phyloP scores from a whole-genome alignment of 169 alveolate species.

The Perkinsus chesapeaki region DNA sequence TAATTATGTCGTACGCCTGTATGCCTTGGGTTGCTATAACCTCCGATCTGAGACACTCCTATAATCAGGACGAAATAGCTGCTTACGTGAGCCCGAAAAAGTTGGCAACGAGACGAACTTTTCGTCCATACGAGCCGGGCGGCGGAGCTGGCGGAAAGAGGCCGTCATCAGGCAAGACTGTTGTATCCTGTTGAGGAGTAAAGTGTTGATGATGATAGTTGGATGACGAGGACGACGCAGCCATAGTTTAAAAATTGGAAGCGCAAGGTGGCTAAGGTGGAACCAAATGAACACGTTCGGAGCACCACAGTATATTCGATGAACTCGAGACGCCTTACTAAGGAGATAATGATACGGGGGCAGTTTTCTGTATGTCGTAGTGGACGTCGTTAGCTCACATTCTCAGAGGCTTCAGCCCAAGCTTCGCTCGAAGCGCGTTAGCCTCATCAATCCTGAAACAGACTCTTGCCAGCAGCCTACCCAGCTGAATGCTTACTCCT shows the following conservation, averaged over 20 bases:
- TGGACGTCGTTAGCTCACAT: neutral
- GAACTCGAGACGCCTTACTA: too few species aligned
- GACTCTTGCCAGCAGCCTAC: neutral
- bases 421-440: neutral
- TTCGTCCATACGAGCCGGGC: neutral
- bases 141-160: neutral
- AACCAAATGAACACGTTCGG: too few species aligned
- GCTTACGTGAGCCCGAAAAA: neutral
- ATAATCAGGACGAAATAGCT: neutral
- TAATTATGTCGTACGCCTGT: neutral
- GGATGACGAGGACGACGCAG: neutral
- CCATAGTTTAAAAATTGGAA: too few species aligned
- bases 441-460: neutral
- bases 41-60: neutral
- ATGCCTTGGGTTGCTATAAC: neutral
- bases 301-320: too few species aligned
- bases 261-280: neutral
- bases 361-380: too few species aligned
- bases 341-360: too few species aligned
- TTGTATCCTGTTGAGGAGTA: neutral
- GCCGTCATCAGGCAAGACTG: neutral
- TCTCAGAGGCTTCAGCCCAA: neutral
- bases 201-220: neutral
- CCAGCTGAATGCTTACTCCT: neutral
- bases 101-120: neutral